A percentile compares a stretch with the other conserved stretches of the same genome.
Evolutionary conservation across 192 early-diverging fungal species (phyloP).

Genomic region (Jimgerdemannia lactiflua): DNA sequence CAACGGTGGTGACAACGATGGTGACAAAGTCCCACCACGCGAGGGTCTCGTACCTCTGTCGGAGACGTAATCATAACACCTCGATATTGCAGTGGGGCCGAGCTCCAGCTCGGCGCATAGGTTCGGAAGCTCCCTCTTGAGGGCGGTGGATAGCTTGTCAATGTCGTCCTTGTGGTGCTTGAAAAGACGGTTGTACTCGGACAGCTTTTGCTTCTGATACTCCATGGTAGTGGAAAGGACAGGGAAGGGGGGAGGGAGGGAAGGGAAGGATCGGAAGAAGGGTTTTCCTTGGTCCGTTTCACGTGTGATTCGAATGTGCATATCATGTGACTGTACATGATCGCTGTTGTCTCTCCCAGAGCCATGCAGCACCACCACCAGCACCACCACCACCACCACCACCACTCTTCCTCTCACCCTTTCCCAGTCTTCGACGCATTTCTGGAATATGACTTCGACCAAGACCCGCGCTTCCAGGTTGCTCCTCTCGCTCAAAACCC

Average conservation of each 20-base stretch:
- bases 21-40: too few relatives aligned
- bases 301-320: too few relatives aligned
- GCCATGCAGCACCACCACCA: too few relatives aligned
- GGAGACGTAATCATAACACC: conserved; percentile 19
- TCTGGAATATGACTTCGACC: conserved; percentile 35
- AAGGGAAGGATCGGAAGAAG: too few relatives aligned
- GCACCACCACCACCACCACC: too few relatives aligned
- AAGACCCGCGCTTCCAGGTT: conserved; percentile 36
- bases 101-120: conserved; percentile 18
- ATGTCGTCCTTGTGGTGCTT: conserved; percentile 5
- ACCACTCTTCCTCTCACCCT: not conserved
- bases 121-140: conserved; percentile 21
- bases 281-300: too few relatives aligned
- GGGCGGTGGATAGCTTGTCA: conserved; percentile 23
- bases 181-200: conserved; percentile 12
- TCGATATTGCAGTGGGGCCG: not conserved
- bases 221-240: conserved; percentile 11
- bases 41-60: conserved; percentile 18
- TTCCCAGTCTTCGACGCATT: conserved; percentile 21
- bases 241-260: not conserved
- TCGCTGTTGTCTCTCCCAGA: too few relatives aligned
- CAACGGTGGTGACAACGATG: too few relatives aligned
- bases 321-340: too few relatives aligned
- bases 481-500: not conserved
- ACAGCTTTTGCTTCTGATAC: not conserved